Evolutionary conservation across 768 basidiomycete genomes (phyloP).

Genomic region (Pleurotus sapidus): DNA sequence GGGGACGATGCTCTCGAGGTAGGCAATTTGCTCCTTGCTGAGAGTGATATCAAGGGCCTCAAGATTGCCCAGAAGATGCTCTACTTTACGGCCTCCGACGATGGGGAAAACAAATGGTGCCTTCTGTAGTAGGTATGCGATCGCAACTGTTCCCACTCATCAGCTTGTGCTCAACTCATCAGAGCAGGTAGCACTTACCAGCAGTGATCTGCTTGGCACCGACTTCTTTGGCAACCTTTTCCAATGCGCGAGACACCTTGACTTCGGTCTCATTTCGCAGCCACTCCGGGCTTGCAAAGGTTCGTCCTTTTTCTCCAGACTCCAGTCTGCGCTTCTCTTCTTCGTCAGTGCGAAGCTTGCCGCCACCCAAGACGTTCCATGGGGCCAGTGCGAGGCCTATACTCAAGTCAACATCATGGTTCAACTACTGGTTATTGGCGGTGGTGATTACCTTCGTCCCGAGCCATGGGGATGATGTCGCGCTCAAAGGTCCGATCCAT

Average conservation of each 20-base stretch:
- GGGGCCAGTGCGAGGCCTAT: conserved; percentile 24
- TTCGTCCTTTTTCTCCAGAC: conserved; percentile 38
- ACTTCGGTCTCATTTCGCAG: conserved; percentile 42
- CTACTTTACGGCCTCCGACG: conserved; percentile 46
- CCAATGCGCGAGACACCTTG: conserved; percentile 39
- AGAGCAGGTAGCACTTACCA: conserved; percentile 25
- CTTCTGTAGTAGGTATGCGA: conserved; percentile 55
- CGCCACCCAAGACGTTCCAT: conserved; percentile 30
- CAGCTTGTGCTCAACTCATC: neutral
- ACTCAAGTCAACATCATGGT: no score
- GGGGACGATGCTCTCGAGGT: conserved; percentile 35
- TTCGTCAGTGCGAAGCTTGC: conserved; percentile 57
- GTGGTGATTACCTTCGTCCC: conserved; percentile 31
- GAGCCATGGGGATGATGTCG: conserved; percentile 49
- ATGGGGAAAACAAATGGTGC: conserved; percentile 50
- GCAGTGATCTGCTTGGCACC: conserved; percentile 46
- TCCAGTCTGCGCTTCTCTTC: conserved; percentile 24
- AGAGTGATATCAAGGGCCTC: conserved; percentile 44
- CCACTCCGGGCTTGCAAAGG: conserved; percentile 30
- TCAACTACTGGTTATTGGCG: conserved; percentile 18
- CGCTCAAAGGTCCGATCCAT: conserved; percentile 47
- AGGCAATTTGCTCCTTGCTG: conserved; percentile 37
- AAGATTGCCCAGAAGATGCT: conserved; percentile 47
- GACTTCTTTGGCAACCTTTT: conserved; percentile 48
- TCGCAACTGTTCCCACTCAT: conserved; percentile 30